phyloP scores from a whole-genome alignment of 1,139 yeast genomes.

The Candida anutae region DNA sequence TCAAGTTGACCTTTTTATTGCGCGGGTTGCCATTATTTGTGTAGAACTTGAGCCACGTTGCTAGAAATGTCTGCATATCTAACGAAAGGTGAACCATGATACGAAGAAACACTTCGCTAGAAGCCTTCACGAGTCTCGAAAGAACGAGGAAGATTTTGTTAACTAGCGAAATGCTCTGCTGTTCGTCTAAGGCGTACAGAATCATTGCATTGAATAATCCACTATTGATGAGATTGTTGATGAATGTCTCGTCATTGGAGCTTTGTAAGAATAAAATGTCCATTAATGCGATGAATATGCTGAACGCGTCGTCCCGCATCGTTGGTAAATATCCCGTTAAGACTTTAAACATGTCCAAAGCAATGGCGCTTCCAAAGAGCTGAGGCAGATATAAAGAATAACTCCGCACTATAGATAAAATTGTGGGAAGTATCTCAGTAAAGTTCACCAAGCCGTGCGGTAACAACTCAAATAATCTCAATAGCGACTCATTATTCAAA shows the following conservation, averaged over 20 bases:
- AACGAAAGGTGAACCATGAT: slow-evolving; percentile 24
- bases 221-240: slow-evolving; percentile 34
- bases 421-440: slow-evolving; percentile 69
- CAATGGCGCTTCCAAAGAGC: slow-evolving; percentile 20
- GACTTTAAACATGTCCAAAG: slow-evolving; percentile 37
- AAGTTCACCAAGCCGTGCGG: slow-evolving; percentile 48
- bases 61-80: slow-evolving; percentile 18
- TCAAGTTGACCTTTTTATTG: slow-evolving; percentile 51
- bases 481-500: slow-evolving; percentile 24
- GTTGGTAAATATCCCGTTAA: slow-evolving; percentile 49
- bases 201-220: slow-evolving; percentile 42
- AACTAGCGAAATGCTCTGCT: slow-evolving; percentile 39
- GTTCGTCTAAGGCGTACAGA: slow-evolving; percentile 39
- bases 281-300: slow-evolving; percentile 47
- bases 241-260: slow-evolving; percentile 18
- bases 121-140: slow-evolving; percentile 45
- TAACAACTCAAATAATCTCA: slow-evolving; percentile 38
- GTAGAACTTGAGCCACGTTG: slow-evolving; percentile 28
- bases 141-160: slow-evolving; percentile 47
- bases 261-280: slow-evolving; percentile 44
- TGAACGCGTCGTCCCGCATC: slow-evolving; percentile 67
- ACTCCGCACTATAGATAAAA: slow-evolving; percentile 63
- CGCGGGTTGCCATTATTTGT: slow-evolving; percentile 61
- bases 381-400: slow-evolving; percentile 55
- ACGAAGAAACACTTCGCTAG: slow-evolving; percentile 36